Evolutionary conservation across 352 stramenopile genomes (phyloP), one percentile per base, ranked within the genome.

Genomic region (Globisporangium sylvaticum): DNA sequence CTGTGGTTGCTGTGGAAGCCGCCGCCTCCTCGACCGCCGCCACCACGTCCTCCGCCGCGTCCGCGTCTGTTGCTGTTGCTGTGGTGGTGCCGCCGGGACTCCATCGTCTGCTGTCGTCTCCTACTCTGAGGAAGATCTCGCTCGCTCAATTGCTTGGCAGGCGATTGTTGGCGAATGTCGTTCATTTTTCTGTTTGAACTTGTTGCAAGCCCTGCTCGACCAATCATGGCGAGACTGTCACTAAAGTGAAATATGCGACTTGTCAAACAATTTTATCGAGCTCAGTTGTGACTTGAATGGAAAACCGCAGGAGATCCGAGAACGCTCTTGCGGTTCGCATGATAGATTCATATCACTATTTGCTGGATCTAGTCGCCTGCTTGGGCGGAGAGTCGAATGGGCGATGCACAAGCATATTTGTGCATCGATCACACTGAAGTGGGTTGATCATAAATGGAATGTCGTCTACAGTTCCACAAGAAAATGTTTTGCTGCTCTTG

Each of bases 21-120:
- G 14, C 65, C 48, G 15, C 70, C 61, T 12, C 69, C 31, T n/a
- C 70, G 62, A 7, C 75, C 69, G 0, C 61, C 56, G 18, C 68
- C 71, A 7, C 69, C 65, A 1, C 74, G 66, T 6, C 55, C 67
- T 46, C 55, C 25, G 22, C 74, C 70, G 14, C 71, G 67, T 29
- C 75, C 66, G 31, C 66, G 64, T 34, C 69, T 56, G 34, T 64
- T 60, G 46, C 50, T 52, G 56, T 70, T 67, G 46, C n/a, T 62
- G 56, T 65, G 57, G 44, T 64, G 32, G 5, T 65, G 64, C 64
- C 58, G 64, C 39, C 44, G 46, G 3, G 46, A 31, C 15, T 69
- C 48, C 64, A 69, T 64, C 15, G 52, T 58, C 12, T 39, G 25
- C 22, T 55, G 34, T 29, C 22, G 44, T n/a, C 10, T 39, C 20